Evolutionary conservation across 805 yeast species (phyloP).

Genomic region (Tetrapisispora pingtungensis): DNA sequence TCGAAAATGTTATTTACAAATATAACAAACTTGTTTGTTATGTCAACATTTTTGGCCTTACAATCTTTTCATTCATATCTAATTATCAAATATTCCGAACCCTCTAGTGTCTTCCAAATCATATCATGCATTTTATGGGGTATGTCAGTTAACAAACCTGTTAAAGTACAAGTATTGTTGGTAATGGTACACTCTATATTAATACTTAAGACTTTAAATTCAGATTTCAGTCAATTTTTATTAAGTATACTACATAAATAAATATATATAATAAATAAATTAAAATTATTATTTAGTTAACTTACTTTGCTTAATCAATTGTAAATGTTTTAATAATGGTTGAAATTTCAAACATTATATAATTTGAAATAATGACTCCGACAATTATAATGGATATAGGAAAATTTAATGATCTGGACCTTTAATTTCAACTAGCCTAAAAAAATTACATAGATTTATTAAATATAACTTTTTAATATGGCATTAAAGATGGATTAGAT

Average conservation of each 20-base stretch:
- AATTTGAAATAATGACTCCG: too few relatives aligned
- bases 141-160: slow-evolving; percentile 4
- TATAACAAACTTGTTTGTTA: neutral
- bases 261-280: too few relatives aligned
- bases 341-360: too few relatives aligned
- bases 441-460: too few relatives aligned
- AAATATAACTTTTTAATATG: too few relatives aligned
- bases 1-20: neutral
- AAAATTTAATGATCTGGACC: too few relatives aligned
- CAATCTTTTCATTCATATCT: neutral
- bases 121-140: slow-evolving; percentile 10
- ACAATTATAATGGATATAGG: too few relatives aligned
- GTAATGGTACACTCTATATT: neutral
- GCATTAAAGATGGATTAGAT: too few relatives aligned
- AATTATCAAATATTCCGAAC: slow-evolving; percentile 1
- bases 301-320: too few relatives aligned
- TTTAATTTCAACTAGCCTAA: too few relatives aligned
- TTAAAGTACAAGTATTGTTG: neutral
- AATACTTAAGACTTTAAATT: neutral
- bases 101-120: slow-evolving; percentile 2
- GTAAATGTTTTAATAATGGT: too few relatives aligned
- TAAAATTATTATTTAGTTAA: too few relatives aligned
- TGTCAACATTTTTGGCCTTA: neutral
- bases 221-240: neutral
- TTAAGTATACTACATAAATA: neutral